phyloP scores from a whole-genome alignment of 768 basidiomycete species.

The Trametes villosa region DNA sequence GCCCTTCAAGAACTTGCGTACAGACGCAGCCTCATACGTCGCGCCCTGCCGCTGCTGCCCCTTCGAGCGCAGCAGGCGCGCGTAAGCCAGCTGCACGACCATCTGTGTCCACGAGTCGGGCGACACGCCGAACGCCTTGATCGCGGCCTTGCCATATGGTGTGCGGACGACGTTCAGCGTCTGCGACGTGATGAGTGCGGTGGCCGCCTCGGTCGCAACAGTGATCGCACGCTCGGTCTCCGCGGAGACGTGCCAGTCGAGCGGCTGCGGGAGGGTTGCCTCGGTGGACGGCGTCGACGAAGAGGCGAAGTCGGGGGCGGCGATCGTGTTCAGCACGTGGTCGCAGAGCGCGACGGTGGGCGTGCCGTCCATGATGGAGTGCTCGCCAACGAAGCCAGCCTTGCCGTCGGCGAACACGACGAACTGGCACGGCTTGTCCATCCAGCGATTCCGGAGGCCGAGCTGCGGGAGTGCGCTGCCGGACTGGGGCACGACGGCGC shows the following conservation, averaged over 20 bases:
- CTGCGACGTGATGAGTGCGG: slow-evolving; percentile 65
- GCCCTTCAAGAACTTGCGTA: slow-evolving; percentile 86
- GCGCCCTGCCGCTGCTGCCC: slow-evolving; percentile 61
- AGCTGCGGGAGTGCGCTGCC: slow-evolving; percentile 16
- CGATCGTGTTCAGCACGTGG: slow-evolving; percentile 63
- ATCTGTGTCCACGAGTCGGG: slow-evolving; percentile 97
- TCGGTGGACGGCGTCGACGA: slow-evolving; percentile 40
- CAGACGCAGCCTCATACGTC: slow-evolving; percentile 94
- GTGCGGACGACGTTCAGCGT: slow-evolving; percentile 66
- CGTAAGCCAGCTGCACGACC: slow-evolving; percentile 88
- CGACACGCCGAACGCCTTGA: slow-evolving; percentile 87
- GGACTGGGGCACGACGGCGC: slow-evolving; percentile 45
- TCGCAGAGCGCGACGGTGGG: slow-evolving; percentile 78
- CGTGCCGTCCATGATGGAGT: slow-evolving; percentile 90
- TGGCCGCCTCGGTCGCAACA: slow-evolving; percentile 57
- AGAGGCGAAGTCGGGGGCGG: slow-evolving; percentile 66
- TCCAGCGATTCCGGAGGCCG: slow-evolving; percentile 79
- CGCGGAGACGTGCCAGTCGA: slow-evolving; percentile 54
- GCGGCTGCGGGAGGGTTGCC: slow-evolving; percentile 39
- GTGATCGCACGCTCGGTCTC: slow-evolving; percentile 54
- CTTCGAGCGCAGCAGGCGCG: slow-evolving; percentile 57
- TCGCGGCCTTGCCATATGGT: slow-evolving; percentile 80
- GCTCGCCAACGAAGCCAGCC: slow-evolving; percentile 92
- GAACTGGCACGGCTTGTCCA: slow-evolving; percentile 90
- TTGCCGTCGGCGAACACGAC: slow-evolving; percentile 82